A percentile compares a stretch with the other conserved stretches of the same genome.
Conservation (phyloP, 2,329 filamentous ascomycete species). For the Trichoderma asperellum region DNA sequence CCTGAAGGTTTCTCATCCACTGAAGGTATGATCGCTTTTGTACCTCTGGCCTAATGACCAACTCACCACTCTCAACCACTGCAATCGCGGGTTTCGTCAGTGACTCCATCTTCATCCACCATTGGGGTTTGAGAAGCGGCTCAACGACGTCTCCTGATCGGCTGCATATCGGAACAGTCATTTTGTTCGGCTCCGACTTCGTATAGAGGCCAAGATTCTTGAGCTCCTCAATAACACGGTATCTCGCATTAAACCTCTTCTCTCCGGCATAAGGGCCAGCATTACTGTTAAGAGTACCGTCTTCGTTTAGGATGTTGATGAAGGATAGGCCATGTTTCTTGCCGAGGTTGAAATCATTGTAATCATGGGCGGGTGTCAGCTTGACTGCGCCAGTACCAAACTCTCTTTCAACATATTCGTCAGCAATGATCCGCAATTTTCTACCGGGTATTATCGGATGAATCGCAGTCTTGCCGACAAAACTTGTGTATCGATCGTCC, state of each 20-base stretch:
- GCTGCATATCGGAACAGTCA: constrained; percentile 79
- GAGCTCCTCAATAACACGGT: constrained; percentile 76
- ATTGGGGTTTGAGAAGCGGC: constrained; percentile 85
- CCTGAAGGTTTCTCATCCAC: constrained; percentile 79
- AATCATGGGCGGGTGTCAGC: constrained; percentile 86
- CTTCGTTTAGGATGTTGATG: constrained; percentile 85
- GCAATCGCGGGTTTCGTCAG: constrained; percentile 74
- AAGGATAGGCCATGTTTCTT: constrained; percentile 76
- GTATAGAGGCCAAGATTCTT: constrained; percentile 80
- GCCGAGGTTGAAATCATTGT: constrained; percentile 82
- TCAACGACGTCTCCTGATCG: constrained; percentile 88
- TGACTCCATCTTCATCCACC: constrained; percentile 88
- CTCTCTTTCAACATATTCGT: constrained; percentile 79
- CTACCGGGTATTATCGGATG: constrained; percentile 75
- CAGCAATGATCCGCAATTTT: constrained; percentile 75
- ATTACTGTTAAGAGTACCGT: constrained; percentile 80
- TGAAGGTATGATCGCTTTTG: constrained; percentile 77
- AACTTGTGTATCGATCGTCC: constrained; percentile 76
- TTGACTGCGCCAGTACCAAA: constrained; percentile 93
- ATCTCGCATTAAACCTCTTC: constrained; percentile 84
- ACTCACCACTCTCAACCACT: constrained; percentile 73
- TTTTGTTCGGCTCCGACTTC: constrained; percentile 84
- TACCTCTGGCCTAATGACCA: constrained; percentile 76
- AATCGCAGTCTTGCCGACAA: constrained; percentile 76
- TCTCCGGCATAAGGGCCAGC: constrained; percentile 76